A percentile compares a stretch with the other conserved stretches of the same genome.
Conservation (phyloP, 257 asterid species). For the Lycium ferocissimum region DNA sequence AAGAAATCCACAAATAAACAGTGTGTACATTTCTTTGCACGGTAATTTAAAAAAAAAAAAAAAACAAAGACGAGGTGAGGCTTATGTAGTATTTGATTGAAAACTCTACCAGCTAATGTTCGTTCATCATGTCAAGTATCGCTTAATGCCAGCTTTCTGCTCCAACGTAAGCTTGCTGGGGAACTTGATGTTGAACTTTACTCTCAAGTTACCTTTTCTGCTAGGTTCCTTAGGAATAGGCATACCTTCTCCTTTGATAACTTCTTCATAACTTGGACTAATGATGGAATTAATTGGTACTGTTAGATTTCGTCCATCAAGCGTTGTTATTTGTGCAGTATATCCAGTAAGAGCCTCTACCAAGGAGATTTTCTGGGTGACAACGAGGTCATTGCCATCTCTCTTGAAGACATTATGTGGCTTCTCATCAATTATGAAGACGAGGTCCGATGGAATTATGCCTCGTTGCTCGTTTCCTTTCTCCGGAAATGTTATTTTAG, state of each 20-base stretch:
- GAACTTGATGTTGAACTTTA: conserved; percentile 80
- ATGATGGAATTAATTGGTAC: conserved; percentile 65
- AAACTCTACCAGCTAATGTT: neutral
- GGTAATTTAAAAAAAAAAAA: neutral
- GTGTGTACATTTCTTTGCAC: conserved; percentile 21
- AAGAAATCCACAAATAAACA: conserved; percentile 11
- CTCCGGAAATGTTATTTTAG: conserved; percentile 91
- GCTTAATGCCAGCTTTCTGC: conserved; percentile 82
- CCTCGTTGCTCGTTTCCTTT: conserved; percentile 87
- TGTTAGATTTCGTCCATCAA: conserved; percentile 75
- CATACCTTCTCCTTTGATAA: conserved; percentile 89
- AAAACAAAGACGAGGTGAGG: neutral
- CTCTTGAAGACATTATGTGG: conserved; percentile 79
- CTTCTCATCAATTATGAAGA: conserved; percentile 85
- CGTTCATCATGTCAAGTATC: conserved; percentile 55
- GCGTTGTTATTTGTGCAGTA: conserved; percentile 70
- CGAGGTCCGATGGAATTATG: conserved; percentile 79
- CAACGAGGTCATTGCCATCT: conserved; percentile 82
- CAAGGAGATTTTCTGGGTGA: conserved; percentile 74
- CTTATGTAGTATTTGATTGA: conserved; percentile 36
- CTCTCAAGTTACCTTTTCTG: conserved; percentile 72
- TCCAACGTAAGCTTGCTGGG: conserved; percentile 85
- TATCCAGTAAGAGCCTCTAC: conserved; percentile 85
- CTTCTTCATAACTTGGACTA: conserved; percentile 78
- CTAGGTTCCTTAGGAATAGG: conserved; percentile 92